These are phyloP conservation scores for Kodamaea restingae DNA, from an alignment of 805 yeast genomes.

Conservation along the genomic window DNA sequence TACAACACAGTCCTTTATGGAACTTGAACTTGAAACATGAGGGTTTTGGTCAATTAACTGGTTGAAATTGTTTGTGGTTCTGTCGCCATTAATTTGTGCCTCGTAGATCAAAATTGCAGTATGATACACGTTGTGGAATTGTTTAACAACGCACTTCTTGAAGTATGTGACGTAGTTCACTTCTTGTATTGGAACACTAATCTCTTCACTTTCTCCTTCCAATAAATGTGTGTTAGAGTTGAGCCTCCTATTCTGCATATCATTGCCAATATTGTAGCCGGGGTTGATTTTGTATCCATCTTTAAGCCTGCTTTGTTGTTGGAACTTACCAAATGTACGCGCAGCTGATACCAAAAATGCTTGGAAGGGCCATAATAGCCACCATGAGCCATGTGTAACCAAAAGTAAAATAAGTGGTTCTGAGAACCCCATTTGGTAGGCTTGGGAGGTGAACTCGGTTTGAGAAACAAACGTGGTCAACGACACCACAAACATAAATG, in stretches of 20 bases:
- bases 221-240: slow-evolving; percentile 28
- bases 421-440: slow-evolving; percentile 53
- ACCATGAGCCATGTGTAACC: slow-evolving; percentile 78
- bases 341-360: slow-evolving; percentile 44
- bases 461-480: slow-evolving; percentile 65
- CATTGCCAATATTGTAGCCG: slow-evolving; percentile 23
- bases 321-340: slow-evolving; percentile 36
- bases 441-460: slow-evolving; percentile 73
- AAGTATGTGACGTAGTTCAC: slow-evolving; percentile 24
- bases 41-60: slow-evolving; percentile 34
- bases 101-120: slow-evolving; percentile 42
- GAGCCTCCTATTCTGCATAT: slow-evolving; percentile 22
- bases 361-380: slow-evolving; percentile 69
- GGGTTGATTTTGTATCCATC: slow-evolving; percentile 7
- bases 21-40: slow-evolving; percentile 30
- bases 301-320: slow-evolving; percentile 12
- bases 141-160: slow-evolving; percentile 36
- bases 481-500: slow-evolving; percentile 30
- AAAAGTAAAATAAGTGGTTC: slow-evolving; percentile 68
- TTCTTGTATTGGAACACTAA: slow-evolving; percentile 10
- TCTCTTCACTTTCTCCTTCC: slow-evolving; percentile 14
- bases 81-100: slow-evolving; percentile 34
- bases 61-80: slow-evolving; percentile 29
- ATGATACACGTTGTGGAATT: slow-evolving; percentile 42
- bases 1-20: slow-evolving; percentile 28